phyloP scores from a whole-genome alignment of 768 basidiomycete species.

The Tephrocybe sp. region DNA sequence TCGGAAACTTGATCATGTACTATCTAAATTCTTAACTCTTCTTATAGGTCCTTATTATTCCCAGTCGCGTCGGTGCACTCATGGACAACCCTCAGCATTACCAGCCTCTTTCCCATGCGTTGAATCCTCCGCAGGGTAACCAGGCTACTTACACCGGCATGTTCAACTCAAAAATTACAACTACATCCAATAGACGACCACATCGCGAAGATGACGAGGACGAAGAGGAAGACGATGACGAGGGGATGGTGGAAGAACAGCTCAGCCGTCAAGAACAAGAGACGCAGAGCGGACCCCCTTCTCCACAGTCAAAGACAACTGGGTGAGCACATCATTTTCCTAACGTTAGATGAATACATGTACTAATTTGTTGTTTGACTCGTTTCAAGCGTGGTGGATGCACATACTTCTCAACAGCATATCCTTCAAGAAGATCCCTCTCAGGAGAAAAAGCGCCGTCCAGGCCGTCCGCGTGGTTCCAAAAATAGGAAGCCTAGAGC shows the following conservation, averaged over 20 bases:
- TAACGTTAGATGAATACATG: background rate
- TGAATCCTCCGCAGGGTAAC: slow-evolving; percentile 50
- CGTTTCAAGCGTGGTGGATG: slow-evolving; percentile 19
- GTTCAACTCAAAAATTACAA: slow-evolving; percentile 20
- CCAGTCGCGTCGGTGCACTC: background rate
- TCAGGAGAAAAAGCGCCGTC: slow-evolving; percentile 60
- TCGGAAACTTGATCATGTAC: slow-evolving; percentile 13
- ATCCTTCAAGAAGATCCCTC: slow-evolving; percentile 20
- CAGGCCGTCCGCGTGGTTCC: slow-evolving; percentile 77
- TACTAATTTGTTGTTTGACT: slow-evolving; percentile 10
- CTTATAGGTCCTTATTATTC: slow-evolving; percentile 3
- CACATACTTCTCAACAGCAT: slow-evolving; percentile 24
- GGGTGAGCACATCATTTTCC: slow-evolving; percentile 21
- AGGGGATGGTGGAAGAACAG: slow-evolving; percentile 70
- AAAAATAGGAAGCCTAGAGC: slow-evolving; percentile 63
- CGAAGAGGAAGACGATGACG: slow-evolving; percentile 69
- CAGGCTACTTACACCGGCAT: slow-evolving; percentile 25
- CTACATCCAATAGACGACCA: slow-evolving; percentile 11
- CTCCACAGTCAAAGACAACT: slow-evolving; percentile 31
- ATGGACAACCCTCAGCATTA: slow-evolving; percentile 79
- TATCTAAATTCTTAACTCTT: background rate
- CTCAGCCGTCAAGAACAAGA: slow-evolving; percentile 47
- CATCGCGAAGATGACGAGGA: slow-evolving; percentile 45
- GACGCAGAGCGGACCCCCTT: slow-evolving; percentile 34
- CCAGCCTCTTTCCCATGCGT: slow-evolving; percentile 77